Percentiles rank a stretch among this genome's conserved stretches.
Evolutionary conservation across 768 basidiomycete genomes (phyloP).

Genomic region (Pleurotus eryngii): DNA sequence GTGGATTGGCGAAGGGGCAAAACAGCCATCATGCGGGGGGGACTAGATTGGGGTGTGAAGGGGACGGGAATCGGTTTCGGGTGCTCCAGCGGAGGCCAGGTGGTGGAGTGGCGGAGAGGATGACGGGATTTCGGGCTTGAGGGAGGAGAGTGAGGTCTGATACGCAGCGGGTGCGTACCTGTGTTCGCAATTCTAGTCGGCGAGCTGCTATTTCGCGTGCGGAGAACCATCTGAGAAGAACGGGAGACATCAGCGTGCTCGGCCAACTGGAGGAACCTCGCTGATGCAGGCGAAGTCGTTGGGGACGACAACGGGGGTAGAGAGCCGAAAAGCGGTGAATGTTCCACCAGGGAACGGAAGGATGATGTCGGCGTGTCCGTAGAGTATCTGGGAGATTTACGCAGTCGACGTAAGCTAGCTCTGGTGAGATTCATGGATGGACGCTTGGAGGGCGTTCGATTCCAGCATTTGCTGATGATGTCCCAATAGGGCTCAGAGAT

Average conservation of each 20-base stretch:
- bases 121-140: neutral
- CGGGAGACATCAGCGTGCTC: neutral
- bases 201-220: neutral
- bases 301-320: neutral
- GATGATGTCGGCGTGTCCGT: neutral
- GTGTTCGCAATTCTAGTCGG: neutral
- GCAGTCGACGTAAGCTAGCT: neutral
- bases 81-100: constrained; percentile 1
- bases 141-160: neutral
- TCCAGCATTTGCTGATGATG: constrained; percentile 9
- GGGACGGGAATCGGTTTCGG: too few species aligned
- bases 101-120: constrained; percentile 1
- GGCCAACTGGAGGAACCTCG: neutral
- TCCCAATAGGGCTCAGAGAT: constrained; percentile 6
- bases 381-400: neutral
- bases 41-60: neutral
- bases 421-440: neutral
- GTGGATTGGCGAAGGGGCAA: neutral
- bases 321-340: neutral
- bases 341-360: neutral
- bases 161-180: neutral
- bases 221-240: neutral
- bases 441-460: neutral
- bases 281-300: neutral
- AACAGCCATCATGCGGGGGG: neutral